Base-by-base conservation (phyloP, 2,329 filamentous ascomycete genomes). In the Colletotrichum liaoningense region DNA sequence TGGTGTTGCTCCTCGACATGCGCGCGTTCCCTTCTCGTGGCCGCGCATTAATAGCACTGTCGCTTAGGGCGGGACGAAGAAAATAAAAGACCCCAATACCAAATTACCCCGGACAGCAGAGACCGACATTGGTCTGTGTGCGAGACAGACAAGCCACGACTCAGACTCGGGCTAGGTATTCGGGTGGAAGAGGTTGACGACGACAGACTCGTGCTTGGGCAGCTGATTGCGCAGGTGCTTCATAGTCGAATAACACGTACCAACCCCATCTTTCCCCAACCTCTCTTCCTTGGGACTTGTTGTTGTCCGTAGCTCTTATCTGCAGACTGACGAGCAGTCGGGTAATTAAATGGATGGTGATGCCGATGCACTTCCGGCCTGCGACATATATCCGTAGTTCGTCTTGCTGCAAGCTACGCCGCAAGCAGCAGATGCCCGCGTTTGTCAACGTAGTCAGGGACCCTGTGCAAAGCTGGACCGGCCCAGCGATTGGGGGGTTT, bases 1-100 rank as follows among this genome's bases (percentile, higher is more conserved):
- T 72, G 66, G 19, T 54, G 42, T 49, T 11, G 42, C 24, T 46
- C 57, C 46, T 54, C 63, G n/a, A 62, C 24, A 12, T 46, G 22
- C 19, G 42, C 49, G 58, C 24, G 19, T 42, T 19, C 24, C 59
- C 42, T 55, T 33, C 57, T 26, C 28, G 38, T 46, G 54, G 42
- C 55, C 63, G 65, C 38, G 54, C 30, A 7, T 38, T 14, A 14
- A 5, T 28, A 24, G 30, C 22, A 7, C 54, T 35, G 35, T 70
- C 70, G 70, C 70, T 65, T 73, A 56, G 55, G 58, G 70, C 67
- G 70, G 59, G 46, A 24, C 28, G 26, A 65, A 52, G 19, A 49
- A 22, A 22, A 49, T n/a, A 22, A 49, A 49, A 49, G 1, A 22
- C 19, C 19, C 16, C 16, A 49, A 11, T 9, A 49, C 19, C 8